Percentiles rank a stretch among this genome's conserved stretches.
phyloP scores from a whole-genome alignment of 768 basidiomycete genomes.

The Tricholoma terreum region DNA sequence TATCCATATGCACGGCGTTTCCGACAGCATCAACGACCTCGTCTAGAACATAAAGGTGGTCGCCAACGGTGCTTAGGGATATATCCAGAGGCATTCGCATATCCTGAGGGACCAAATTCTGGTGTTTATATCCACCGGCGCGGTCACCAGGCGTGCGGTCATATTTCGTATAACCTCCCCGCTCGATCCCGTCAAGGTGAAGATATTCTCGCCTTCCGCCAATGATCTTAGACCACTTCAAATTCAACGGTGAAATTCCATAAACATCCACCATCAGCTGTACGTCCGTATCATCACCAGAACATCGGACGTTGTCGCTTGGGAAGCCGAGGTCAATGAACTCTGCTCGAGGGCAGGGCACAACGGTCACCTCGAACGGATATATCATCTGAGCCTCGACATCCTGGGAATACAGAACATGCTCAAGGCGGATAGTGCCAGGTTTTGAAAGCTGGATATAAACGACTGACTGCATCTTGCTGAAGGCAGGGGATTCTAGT shows the following conservation, averaged over 20 bases:
- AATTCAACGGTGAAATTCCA: slow-evolving; percentile 73
- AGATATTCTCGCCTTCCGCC: slow-evolving; percentile 67
- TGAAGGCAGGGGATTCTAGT: slow-evolving; percentile 44
- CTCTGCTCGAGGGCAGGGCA: slow-evolving; percentile 77
- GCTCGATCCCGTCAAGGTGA: slow-evolving; percentile 82
- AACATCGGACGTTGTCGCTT: slow-evolving; percentile 56
- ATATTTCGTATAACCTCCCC: slow-evolving; percentile 36
- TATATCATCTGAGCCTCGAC: slow-evolving; percentile 69
- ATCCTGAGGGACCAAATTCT: slow-evolving; percentile 41
- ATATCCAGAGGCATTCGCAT: slow-evolving; percentile 69
- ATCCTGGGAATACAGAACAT: slow-evolving; percentile 67
- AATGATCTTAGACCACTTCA: slow-evolving; percentile 71
- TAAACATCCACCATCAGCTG: slow-evolving; percentile 61
- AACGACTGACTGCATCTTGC: slow-evolving; percentile 69
- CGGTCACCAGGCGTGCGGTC: neutral
- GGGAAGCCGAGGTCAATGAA: slow-evolving; percentile 48
- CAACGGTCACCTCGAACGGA: slow-evolving; percentile 63
- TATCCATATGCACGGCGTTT: slow-evolving; percentile 55
- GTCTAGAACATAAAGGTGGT: slow-evolving; percentile 71
- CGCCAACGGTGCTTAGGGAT: slow-evolving; percentile 59
- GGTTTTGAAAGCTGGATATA: slow-evolving; percentile 76
- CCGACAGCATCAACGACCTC: slow-evolving; percentile 79
- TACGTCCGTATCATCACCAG: slow-evolving; percentile 57
- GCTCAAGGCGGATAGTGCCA: slow-evolving; percentile 71
- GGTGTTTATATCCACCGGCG: slow-evolving; percentile 12